Conservation (phyloP, 169 alveolate genomes). For the Eimeria tenella region DNA sequence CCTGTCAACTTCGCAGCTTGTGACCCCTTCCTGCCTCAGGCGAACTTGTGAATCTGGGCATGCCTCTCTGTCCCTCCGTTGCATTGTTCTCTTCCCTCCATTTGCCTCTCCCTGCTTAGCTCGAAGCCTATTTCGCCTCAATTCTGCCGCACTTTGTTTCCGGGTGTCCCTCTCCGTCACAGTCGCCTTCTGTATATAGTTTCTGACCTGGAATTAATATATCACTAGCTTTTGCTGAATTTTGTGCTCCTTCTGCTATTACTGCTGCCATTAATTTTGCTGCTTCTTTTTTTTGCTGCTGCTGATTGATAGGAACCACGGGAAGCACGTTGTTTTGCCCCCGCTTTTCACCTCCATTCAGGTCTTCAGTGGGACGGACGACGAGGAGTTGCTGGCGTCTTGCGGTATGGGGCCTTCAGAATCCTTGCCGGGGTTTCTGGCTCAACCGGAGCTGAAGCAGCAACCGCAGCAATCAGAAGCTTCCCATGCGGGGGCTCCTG, state of each 20-base stretch:
- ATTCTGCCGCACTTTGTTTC: background rate
- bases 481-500: background rate
- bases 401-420: conserved; percentile 65
- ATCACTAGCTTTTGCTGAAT: too few species aligned
- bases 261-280: conserved; percentile 5
- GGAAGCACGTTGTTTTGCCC: conserved; percentile 25
- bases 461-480: conserved; percentile 16
- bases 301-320: conserved; percentile 40
- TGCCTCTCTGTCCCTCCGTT: background rate
- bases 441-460: background rate
- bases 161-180: too few species aligned
- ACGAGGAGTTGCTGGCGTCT: conserved; percentile 57
- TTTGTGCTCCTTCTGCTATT: background rate
- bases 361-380: conserved; percentile 41
- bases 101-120: background rate
- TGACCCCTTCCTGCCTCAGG: too few species aligned
- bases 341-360: conserved; percentile 26
- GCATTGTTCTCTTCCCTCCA: background rate
- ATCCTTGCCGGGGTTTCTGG: conserved; percentile 29
- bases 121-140: background rate
- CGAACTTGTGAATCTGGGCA: too few species aligned
- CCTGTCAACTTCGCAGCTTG: too few species aligned
- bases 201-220: too few species aligned
- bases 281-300: background rate
- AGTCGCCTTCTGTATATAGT: too few species aligned